phyloP scores from a whole-genome alignment of 257 asterid genomes.

The Schizonepeta tenuifolia region DNA sequence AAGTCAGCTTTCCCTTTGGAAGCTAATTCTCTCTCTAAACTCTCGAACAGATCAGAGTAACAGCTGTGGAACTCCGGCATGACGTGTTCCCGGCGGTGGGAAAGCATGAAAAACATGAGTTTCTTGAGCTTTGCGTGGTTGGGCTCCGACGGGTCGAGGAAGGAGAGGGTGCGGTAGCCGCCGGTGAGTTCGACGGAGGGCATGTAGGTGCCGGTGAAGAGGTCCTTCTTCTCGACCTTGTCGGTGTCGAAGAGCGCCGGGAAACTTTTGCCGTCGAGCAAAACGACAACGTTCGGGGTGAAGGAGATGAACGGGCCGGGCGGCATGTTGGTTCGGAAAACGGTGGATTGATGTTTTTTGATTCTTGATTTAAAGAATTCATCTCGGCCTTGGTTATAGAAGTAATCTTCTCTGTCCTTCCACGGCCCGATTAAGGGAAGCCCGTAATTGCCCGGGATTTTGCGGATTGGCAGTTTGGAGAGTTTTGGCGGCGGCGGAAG shows the following conservation, averaged over 20 bases:
- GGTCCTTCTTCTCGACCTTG: constrained; percentile 67
- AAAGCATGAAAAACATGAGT: constrained; percentile 57
- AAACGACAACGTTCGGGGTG: constrained; percentile 64
- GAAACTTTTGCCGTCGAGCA: constrained; percentile 80
- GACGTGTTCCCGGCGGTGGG: constrained; percentile 57
- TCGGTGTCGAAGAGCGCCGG: constrained; percentile 70
- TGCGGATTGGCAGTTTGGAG: constrained; percentile 38
- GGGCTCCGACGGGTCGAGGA: constrained; percentile 79
- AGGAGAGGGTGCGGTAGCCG: constrained; percentile 69
- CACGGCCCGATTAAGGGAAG: constrained; percentile 65
- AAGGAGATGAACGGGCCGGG: constrained; percentile 70
- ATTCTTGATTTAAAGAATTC: constrained; percentile 74
- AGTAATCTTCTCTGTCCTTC: constrained; percentile 68
- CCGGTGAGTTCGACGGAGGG: constrained; percentile 78
- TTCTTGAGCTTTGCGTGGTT: constrained; percentile 64
- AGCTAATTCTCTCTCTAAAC: constrained; percentile 50
- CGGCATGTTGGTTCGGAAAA: constrained; percentile 82
- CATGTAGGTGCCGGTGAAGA: constrained; percentile 82
- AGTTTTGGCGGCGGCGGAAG: constrained; percentile 12
- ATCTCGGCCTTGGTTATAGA: constrained; percentile 74
- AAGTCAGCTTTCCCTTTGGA: constrained; percentile 56
- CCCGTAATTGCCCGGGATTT: constrained; percentile 73
- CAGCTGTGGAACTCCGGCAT: constrained; percentile 59
- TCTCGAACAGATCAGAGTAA: constrained; percentile 49
- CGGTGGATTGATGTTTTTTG: constrained; percentile 65